A percentile compares a stretch with the other conserved stretches of the same genome.
Conservation (phyloP, 768 basidiomycete species). For the Lyophyllum semitale region DNA sequence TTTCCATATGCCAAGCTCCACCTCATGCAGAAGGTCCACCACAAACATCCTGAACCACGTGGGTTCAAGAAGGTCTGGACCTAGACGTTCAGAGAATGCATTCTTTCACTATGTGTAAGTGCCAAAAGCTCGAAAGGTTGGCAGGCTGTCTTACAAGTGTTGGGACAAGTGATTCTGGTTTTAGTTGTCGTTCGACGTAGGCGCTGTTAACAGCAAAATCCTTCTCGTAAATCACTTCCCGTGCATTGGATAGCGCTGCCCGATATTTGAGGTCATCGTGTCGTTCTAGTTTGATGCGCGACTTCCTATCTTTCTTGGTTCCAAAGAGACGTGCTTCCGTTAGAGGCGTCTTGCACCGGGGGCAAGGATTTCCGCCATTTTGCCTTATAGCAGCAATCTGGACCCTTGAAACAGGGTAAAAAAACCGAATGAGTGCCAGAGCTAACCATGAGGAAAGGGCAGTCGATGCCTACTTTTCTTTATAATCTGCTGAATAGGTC, state of each 20-base stretch:
- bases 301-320: neutral
- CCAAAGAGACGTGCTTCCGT: neutral
- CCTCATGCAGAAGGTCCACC: slow-evolving; percentile 17
- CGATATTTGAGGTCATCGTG: neutral
- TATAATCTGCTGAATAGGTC: slow-evolving; percentile 34
- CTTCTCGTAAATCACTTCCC: neutral
- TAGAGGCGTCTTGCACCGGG: neutral
- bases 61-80: slow-evolving; percentile 7
- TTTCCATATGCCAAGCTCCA: slow-evolving; percentile 22
- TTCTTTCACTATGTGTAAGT: slow-evolving; percentile 2
- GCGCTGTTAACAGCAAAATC: slow-evolving; percentile 20
- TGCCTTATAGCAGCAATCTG: neutral
- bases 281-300: neutral
- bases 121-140: neutral
- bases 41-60: slow-evolving; percentile 22
- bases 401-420: neutral
- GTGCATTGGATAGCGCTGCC: neutral
- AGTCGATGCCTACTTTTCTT: slow-evolving; percentile 34
- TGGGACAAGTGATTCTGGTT: slow-evolving; percentile 22
- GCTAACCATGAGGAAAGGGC: too few species aligned
- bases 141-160: slow-evolving; percentile 20
- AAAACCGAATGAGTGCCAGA: neutral
- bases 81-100: slow-evolving; percentile 4
- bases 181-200: slow-evolving; percentile 19
- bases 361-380: neutral